phyloP scores from a whole-genome alignment of 306 rosid species.

The Prinsepia uniflora region DNA sequence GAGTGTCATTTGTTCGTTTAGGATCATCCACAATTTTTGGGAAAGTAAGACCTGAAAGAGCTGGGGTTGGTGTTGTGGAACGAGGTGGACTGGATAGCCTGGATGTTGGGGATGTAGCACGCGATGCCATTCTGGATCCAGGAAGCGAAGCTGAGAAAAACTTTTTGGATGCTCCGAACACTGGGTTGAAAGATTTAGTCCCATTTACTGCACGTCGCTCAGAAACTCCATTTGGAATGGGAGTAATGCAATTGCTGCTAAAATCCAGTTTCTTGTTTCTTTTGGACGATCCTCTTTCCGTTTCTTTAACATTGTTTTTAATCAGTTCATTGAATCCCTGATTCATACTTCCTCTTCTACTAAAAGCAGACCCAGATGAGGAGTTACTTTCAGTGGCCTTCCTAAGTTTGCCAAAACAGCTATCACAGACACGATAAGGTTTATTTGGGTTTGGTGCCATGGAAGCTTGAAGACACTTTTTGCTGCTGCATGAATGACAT shows the following conservation, averaged over 20 bases:
- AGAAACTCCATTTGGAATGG: slow-evolving; percentile 59
- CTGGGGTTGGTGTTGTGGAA: slow-evolving; percentile 65
- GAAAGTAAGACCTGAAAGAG: slow-evolving; percentile 54
- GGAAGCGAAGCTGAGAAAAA: slow-evolving; percentile 86
- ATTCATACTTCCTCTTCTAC: slow-evolving; percentile 65
- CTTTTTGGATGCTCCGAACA: slow-evolving; percentile 78
- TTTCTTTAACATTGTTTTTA: slow-evolving; percentile 55
- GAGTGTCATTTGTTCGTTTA: slow-evolving; percentile 61
- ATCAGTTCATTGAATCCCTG: slow-evolving; percentile 49
- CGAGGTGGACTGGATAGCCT: slow-evolving; percentile 81
- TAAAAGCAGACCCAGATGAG: slow-evolving; percentile 55
- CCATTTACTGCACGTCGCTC: slow-evolving; percentile 53
- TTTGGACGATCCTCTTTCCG: slow-evolving; percentile 58
- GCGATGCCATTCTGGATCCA: slow-evolving; percentile 82
- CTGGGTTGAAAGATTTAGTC: slow-evolving; percentile 67
- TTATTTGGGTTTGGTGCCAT: slow-evolving; percentile 95
- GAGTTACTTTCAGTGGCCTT: slow-evolving; percentile 55
- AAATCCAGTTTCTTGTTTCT: slow-evolving; percentile 74
- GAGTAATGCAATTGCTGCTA: slow-evolving; percentile 69
- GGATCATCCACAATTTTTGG: slow-evolving; percentile 66
- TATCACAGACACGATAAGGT: slow-evolving; percentile 95
- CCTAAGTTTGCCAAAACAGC: slow-evolving; percentile 66
- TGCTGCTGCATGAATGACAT: slow-evolving; percentile 93
- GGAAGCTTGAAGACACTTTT: slow-evolving; percentile 77
- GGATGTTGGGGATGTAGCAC: slow-evolving; percentile 78